Conservation (phyloP, 1,284 basidiomycete genomes). For the Irpex lacteus region DNA sequence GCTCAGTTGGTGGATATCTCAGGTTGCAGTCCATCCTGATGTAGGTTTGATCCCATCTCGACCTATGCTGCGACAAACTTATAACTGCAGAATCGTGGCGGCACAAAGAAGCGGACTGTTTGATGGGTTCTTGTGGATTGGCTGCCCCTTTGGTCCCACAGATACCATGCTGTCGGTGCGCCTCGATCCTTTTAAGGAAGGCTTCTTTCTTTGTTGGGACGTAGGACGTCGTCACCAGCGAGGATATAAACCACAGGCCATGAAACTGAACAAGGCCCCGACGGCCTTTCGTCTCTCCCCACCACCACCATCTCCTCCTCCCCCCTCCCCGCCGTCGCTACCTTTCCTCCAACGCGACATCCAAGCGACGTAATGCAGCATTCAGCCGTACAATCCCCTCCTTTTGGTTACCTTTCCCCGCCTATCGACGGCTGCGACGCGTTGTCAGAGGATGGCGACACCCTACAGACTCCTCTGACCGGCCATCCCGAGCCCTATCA, state of each 20-base stretch:
- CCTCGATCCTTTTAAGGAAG: background rate
- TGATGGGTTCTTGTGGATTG: constrained; percentile 45
- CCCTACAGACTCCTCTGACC: constrained; percentile 36
- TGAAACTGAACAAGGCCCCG: background rate
- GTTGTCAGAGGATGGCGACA: constrained; percentile 39
- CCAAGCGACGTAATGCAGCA: constrained; percentile 5
- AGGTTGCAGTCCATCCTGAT: too few relatives aligned
- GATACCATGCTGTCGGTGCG: constrained; percentile 31
- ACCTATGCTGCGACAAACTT: too few relatives aligned
- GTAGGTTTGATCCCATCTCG: too few relatives aligned
- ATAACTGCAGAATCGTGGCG: background rate
- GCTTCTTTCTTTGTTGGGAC: background rate
- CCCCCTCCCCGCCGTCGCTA: background rate
- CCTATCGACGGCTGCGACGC: constrained; percentile 34
- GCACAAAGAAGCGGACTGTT: constrained; percentile 18
- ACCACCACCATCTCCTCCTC: constrained; percentile 1
- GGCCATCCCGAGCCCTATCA: constrained; percentile 29
- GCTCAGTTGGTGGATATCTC: too few relatives aligned
- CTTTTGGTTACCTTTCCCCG: constrained; percentile 32
- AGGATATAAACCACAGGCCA: background rate
- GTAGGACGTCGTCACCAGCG: background rate
- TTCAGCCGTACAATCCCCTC: constrained; percentile 22
- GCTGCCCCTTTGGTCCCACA: constrained; percentile 79
- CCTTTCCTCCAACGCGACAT: background rate
- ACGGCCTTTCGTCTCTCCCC: constrained; percentile 4